Evolutionary conservation across 176 grass and related monocot genomes (phyloP).

Genomic region (Carex littledalei): DNA sequence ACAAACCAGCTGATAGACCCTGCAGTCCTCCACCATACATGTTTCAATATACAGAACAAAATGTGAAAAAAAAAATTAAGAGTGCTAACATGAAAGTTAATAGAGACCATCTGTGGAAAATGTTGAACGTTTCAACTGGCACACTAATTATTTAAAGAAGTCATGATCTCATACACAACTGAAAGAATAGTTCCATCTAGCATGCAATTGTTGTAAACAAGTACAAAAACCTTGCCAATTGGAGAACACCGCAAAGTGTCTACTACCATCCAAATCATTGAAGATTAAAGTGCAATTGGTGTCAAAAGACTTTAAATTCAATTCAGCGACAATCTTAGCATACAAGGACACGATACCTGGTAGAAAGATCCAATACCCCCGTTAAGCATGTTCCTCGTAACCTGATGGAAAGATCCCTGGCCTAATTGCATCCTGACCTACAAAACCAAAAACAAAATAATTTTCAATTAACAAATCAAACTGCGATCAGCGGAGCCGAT

Average conservation of each 20-base stretch:
- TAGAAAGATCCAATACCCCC: conserved; percentile 69
- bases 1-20: conserved; percentile 91
- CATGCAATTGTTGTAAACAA: background rate
- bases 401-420: conserved; percentile 68
- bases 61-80: background rate
- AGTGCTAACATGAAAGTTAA: background rate
- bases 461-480: background rate
- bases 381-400: conserved; percentile 80
- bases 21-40: conserved; percentile 13
- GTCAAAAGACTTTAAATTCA: background rate
- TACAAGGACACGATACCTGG: conserved; percentile 41
- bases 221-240: background rate
- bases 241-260: background rate
- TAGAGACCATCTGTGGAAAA: background rate
- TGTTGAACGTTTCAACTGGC: background rate
- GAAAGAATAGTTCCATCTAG: background rate
- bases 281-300: background rate
- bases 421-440: conserved; percentile 97
- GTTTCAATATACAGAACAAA: conserved; percentile 9
- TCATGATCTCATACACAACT: background rate
- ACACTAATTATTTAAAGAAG: background rate
- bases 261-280: background rate
- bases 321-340: conserved; percentile 2
- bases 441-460: conserved; percentile 11
- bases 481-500: background rate